These are phyloP conservation scores for Funneliformis mosseae DNA, from an alignment of 192 early-diverging fungal species.

Conservation along the genomic window DNA sequence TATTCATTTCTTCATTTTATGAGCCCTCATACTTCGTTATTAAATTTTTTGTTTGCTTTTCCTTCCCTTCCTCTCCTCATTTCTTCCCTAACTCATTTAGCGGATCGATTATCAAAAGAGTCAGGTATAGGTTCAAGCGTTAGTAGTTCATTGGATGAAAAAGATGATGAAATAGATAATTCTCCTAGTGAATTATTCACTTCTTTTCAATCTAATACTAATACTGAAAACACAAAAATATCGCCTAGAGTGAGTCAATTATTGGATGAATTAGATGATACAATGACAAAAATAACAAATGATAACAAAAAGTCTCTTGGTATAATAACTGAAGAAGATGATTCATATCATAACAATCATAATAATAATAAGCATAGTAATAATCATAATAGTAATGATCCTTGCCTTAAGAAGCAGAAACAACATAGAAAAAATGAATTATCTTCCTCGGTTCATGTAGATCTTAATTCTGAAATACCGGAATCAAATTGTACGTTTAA, in stretches of 20 bases:
- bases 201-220: neutral
- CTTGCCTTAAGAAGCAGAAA: neutral
- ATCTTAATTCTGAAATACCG: neutral
- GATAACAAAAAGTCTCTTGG: slow-evolving; percentile 18
- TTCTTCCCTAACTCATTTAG: neutral
- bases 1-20: neutral
- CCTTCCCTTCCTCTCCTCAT: neutral
- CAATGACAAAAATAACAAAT: neutral
- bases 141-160: slow-evolving; percentile 22
- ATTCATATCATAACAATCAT: neutral
- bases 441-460: neutral
- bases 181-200: neutral
- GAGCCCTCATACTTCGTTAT: neutral
- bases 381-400: neutral
- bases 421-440: neutral
- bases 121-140: slow-evolving; percentile 25
- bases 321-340: slow-evolving; percentile 33
- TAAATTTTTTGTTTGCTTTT: neutral
- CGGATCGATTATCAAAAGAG: slow-evolving; percentile 29
- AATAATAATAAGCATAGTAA: neutral
- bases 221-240: neutral
- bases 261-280: slow-evolving; percentile 26
- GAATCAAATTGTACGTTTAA: neutral
- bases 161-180: neutral
- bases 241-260: slow-evolving; percentile 12